Conservation (phyloP, 805 yeast genomes). For the Lipomyces japonicus region DNA sequence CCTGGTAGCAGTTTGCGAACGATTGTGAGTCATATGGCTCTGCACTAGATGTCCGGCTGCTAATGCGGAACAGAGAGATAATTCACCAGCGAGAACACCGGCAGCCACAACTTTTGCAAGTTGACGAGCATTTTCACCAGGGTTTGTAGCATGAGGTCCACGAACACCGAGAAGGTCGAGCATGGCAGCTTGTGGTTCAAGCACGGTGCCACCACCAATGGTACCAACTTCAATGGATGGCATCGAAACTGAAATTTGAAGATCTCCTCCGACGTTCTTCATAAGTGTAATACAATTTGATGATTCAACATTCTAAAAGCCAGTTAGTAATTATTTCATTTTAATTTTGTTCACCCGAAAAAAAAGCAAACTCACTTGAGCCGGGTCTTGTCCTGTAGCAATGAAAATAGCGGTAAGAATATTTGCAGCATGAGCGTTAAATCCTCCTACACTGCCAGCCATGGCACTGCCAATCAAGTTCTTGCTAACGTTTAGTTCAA, state of each 20-base stretch:
- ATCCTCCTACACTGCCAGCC: slow-evolving; percentile 98
- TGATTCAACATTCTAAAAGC: slow-evolving; percentile 70
- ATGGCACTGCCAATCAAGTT: slow-evolving; percentile 94
- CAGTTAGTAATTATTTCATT: not conserved
- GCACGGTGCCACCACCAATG: slow-evolving; percentile 93
- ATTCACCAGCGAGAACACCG: slow-evolving; percentile 92
- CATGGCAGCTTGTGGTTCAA: slow-evolving; percentile 97
- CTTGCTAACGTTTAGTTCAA: slow-evolving; percentile 81
- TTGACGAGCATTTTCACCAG: slow-evolving; percentile 93
- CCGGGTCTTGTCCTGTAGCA: slow-evolving; percentile 99
- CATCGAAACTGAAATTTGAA: slow-evolving; percentile 95
- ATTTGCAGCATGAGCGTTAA: slow-evolving; percentile 97
- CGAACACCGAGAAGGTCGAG: slow-evolving; percentile 87
- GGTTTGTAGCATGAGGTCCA: slow-evolving; percentile 90
- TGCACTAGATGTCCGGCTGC: slow-evolving; percentile 98
- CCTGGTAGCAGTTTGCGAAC: slow-evolving; percentile 42
- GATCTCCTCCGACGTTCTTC: slow-evolving; percentile 74
- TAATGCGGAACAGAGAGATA: slow-evolving; percentile 89
- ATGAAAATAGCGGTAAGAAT: slow-evolving; percentile 88
- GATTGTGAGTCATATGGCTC: slow-evolving; percentile 94
- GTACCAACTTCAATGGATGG: slow-evolving; percentile 99
- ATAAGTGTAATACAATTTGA: slow-evolving; percentile 96
- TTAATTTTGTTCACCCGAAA: not conserved
- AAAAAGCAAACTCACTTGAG: slow-evolving; percentile 49
- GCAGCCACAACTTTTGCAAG: slow-evolving; percentile 90